Evolutionary conservation across 2,329 filamentous ascomycete species (phyloP).

Genomic region (Botrytis medusae): DNA sequence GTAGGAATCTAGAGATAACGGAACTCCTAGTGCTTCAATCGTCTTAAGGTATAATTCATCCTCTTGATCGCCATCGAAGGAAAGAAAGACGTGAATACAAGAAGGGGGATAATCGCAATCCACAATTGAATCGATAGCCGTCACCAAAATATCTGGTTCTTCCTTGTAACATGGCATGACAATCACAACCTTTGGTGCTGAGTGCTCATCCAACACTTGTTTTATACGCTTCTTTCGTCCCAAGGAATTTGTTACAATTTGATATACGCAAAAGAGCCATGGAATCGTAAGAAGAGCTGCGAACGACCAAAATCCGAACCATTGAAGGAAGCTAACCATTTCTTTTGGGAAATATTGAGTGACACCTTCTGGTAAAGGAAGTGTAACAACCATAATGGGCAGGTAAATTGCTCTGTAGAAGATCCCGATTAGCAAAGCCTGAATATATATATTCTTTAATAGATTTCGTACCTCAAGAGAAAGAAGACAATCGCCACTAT

Average conservation of each 20-base stretch:
- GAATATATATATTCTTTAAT: not conserved
- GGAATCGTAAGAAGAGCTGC: constrained; percentile 80
- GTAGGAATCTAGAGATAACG: constrained; percentile 72
- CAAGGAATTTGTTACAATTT: constrained; percentile 82
- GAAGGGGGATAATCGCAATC: constrained; percentile 90
- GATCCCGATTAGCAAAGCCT: constrained; percentile 9
- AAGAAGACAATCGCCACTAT: constrained; percentile 73
- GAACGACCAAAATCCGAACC: constrained; percentile 96
- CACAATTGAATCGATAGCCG: constrained; percentile 86
- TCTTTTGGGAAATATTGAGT: constrained; percentile 67
- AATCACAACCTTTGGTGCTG: constrained; percentile 90
- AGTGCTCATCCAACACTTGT: constrained; percentile 76
- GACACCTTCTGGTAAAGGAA: constrained; percentile 75
- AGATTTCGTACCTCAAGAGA: constrained; percentile 62
- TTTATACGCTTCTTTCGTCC: constrained; percentile 81
- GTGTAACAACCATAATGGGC: constrained; percentile 89
- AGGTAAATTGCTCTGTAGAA: constrained; percentile 72
- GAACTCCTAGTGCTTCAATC: constrained; percentile 80
- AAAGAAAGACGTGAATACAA: constrained; percentile 92
- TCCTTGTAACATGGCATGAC: constrained; percentile 98
- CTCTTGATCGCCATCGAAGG: constrained; percentile 87
- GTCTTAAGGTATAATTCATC: constrained; percentile 88
- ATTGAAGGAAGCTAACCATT: constrained; percentile 75
- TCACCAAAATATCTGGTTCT: constrained; percentile 77
- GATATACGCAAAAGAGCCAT: constrained; percentile 91